Conservation (phyloP, 1,284 basidiomycete genomes). For the Ceratobasidium theobromae region DNA sequence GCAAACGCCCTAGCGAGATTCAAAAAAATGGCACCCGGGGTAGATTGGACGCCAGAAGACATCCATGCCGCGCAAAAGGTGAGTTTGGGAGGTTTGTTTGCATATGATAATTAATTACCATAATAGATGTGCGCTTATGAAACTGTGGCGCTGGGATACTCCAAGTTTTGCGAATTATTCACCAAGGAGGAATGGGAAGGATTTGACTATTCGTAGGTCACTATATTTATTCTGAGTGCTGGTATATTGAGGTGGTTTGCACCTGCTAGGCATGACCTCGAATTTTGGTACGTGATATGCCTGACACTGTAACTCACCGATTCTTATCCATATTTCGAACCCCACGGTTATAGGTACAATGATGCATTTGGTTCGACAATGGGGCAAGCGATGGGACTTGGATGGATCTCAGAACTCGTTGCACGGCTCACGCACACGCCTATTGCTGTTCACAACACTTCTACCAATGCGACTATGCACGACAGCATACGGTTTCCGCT, state of each 20-base stretch:
- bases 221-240: neutral
- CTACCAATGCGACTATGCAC: conserved; percentile 59
- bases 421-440: conserved; percentile 54
- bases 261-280: conserved; percentile 42
- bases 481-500: conserved; percentile 60
- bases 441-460: conserved; percentile 51
- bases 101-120: neutral
- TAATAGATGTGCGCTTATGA: conserved; percentile 58
- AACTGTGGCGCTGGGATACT: conserved; percentile 89
- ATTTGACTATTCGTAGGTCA: conserved; percentile 55
- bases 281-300: conserved; percentile 53
- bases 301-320: neutral
- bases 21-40: conserved; percentile 32
- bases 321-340: no score
- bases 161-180: conserved; percentile 82
- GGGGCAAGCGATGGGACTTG: conserved; percentile 60
- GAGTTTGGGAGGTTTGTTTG: neutral
- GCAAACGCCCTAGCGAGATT: conserved; percentile 38
- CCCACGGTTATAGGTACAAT: conserved; percentile 39
- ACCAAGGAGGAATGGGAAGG: conserved; percentile 67
- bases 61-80: conserved; percentile 27
- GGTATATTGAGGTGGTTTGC: conserved; percentile 24
- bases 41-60: conserved; percentile 28
- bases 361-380: conserved; percentile 58
- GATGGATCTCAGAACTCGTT: conserved; percentile 60